A percentile compares a stretch with the other conserved stretches of the same genome.
Conservation (phyloP, 768 basidiomycete genomes). For the Clitopilus passeckerianus region DNA sequence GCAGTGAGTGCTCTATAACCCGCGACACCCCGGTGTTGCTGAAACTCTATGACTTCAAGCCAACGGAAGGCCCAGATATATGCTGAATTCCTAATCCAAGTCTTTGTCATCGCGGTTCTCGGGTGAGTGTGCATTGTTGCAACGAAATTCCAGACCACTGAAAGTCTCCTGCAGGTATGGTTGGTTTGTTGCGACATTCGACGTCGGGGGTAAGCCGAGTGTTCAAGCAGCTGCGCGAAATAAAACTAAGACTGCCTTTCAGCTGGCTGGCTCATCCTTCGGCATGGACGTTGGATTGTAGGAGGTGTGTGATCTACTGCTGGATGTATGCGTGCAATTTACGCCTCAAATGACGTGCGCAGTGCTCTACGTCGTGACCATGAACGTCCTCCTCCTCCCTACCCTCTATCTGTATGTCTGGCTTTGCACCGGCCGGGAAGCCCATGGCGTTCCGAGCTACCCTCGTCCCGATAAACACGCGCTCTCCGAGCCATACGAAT, state of each 20-base stretch:
- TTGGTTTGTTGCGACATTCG: slow-evolving; percentile 26
- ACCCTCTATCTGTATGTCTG: slow-evolving; percentile 26
- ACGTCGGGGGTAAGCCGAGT: slow-evolving; percentile 23
- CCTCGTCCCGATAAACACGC: slow-evolving; percentile 23
- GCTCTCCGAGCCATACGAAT: slow-evolving; percentile 35
- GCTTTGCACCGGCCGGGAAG: slow-evolving; percentile 26
- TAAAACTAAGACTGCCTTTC: background rate
- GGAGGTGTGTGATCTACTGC: slow-evolving; percentile 16
- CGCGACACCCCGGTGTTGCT: background rate
- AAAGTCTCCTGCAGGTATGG: slow-evolving; percentile 19
- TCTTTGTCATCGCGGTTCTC: slow-evolving; percentile 18
- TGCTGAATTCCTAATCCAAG: slow-evolving; percentile 15
- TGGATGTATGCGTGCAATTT: background rate
- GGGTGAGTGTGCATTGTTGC: slow-evolving; percentile 12
- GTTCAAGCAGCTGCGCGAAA: background rate
- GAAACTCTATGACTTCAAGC: slow-evolving; percentile 1
- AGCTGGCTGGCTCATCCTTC: slow-evolving; percentile 27
- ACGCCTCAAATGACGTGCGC: background rate
- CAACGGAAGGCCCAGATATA: slow-evolving; percentile 3
- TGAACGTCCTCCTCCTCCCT: slow-evolving; percentile 19
- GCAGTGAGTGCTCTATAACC: background rate
- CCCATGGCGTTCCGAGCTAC: slow-evolving; percentile 24
- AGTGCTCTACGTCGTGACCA: slow-evolving; percentile 25
- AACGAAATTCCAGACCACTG: background rate
- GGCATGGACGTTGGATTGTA: slow-evolving; percentile 10